Evolutionary conservation across 129 eudicot genomes (phyloP).

Genomic region (Saposhnikovia divaricata): DNA sequence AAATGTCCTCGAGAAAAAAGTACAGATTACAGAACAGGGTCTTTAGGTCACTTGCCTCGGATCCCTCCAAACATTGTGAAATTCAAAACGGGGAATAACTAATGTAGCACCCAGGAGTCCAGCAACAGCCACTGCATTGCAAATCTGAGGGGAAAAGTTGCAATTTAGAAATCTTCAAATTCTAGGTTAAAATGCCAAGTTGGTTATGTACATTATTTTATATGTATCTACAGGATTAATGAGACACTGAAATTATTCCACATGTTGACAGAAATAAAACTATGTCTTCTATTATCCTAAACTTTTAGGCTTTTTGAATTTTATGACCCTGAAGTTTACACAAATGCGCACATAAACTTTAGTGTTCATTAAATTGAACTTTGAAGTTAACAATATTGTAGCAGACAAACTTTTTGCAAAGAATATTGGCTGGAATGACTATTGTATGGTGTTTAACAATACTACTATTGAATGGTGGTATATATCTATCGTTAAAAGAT

Average conservation of each 20-base stretch:
- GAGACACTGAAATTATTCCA: not conserved
- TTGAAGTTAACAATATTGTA: not conserved
- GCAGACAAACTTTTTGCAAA: not conserved
- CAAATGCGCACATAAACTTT: not conserved
- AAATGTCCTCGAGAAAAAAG: not conserved
- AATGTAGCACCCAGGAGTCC: conserved; percentile 75
- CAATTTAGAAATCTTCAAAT: not conserved
- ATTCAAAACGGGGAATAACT: conserved; percentile 66
- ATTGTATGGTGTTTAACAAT: not conserved
- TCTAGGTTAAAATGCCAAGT: not conserved
- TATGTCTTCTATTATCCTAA: not conserved
- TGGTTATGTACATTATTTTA: not conserved
- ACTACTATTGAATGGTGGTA: not conserved
- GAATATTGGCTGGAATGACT: not conserved
- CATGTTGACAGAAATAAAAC: not conserved
- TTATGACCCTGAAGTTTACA: not conserved
- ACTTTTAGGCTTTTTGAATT: not conserved
- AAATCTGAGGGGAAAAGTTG: conserved; percentile 39
- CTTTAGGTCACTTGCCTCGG: conserved; percentile 44
- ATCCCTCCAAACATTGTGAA: conserved; percentile 88
- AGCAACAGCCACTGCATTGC: conserved; percentile 96
- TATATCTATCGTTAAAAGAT: not conserved
- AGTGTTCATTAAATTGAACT: not conserved
- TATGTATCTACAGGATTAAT: not conserved
- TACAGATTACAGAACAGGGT: not conserved